Conservation (phyloP, 345 rosid species). For the Bruguiera parviflora region DNA sequence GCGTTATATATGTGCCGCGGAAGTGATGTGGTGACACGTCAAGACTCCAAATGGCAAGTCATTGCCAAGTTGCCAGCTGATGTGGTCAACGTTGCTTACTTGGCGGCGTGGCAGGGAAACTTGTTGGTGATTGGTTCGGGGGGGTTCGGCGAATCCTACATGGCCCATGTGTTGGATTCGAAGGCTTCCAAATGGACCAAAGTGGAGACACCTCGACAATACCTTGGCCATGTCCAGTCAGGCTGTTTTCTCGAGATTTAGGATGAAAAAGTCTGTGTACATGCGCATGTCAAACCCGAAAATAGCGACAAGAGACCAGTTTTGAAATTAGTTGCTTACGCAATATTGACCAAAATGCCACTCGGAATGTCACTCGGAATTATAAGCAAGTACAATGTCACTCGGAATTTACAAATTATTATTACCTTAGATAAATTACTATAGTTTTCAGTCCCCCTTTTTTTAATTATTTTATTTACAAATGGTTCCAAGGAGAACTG, state of each 20-base stretch:
- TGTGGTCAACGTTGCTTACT: slow-evolving; percentile 28
- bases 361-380: too few relatives aligned
- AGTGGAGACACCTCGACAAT: slow-evolving; percentile 32
- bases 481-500: too few relatives aligned
- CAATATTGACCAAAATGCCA: too few relatives aligned
- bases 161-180: slow-evolving; percentile 32
- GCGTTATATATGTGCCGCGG: slow-evolving; percentile 40
- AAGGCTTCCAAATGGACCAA: slow-evolving; percentile 41
- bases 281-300: too few relatives aligned
- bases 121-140: slow-evolving; percentile 58
- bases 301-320: too few relatives aligned
- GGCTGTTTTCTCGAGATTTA: slow-evolving; percentile 62
- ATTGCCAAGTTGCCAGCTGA: slow-evolving; percentile 53
- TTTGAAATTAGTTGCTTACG: too few relatives aligned
- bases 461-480: too few relatives aligned
- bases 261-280: not conserved
- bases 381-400: too few relatives aligned
- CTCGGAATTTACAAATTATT: too few relatives aligned
- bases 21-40: slow-evolving; percentile 32
- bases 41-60: slow-evolving; percentile 38
- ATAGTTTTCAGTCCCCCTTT: too few relatives aligned
- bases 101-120: slow-evolving; percentile 41
- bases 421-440: too few relatives aligned
- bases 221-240: slow-evolving; percentile 55
- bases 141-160: slow-evolving; percentile 33